These are phyloP conservation scores for Alternaria hordeiaustralica DNA, from an alignment of 2,329 filamentous ascomycete genomes.

Conservation along the genomic window DNA sequence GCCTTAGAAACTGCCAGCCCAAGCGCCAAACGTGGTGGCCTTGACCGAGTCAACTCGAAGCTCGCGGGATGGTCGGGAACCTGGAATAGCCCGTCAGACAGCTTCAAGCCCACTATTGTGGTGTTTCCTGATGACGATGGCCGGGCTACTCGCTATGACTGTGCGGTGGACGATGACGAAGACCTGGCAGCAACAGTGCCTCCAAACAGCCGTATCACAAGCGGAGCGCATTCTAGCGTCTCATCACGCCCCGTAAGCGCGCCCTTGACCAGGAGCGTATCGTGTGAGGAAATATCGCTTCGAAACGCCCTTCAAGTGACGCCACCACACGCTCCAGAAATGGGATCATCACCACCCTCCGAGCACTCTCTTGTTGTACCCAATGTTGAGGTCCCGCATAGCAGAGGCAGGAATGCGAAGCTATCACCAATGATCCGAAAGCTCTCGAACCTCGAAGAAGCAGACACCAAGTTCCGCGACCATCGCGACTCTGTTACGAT, in stretches of 20 bases:
- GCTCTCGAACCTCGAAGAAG: conserved; percentile 40
- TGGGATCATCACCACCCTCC: not conserved
- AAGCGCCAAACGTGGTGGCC: conserved; percentile 23
- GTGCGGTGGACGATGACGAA: conserved; percentile 28
- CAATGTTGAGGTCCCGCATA: conserved; percentile 7
- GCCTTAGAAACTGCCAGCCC: conserved; percentile 21
- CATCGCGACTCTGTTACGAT: conserved; percentile 43
- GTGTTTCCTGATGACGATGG: conserved; percentile 39
- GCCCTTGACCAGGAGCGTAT: conserved; percentile 17
- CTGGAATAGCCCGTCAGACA: conserved; percentile 17
- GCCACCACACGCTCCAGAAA: not conserved
- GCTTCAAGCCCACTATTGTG: conserved; percentile 34
- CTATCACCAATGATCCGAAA: conserved; percentile 12
- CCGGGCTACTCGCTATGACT: conserved; percentile 11
- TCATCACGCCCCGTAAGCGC: conserved; percentile 31
- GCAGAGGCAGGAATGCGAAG: conserved; percentile 3
- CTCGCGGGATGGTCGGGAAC: conserved; percentile 39
- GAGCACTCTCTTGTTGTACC: conserved; percentile 13
- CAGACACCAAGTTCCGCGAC: conserved; percentile 34
- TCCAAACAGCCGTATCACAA: conserved; percentile 41
- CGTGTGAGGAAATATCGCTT: conserved; percentile 12
- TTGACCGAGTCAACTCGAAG: conserved; percentile 42
- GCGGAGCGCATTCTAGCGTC: conserved; percentile 23
- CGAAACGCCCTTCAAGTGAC: not conserved
- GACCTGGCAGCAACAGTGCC: conserved; percentile 28